Evolutionary conservation across 805 yeast species (phyloP).

Genomic region (Sugiyamaella marilandica): DNA sequence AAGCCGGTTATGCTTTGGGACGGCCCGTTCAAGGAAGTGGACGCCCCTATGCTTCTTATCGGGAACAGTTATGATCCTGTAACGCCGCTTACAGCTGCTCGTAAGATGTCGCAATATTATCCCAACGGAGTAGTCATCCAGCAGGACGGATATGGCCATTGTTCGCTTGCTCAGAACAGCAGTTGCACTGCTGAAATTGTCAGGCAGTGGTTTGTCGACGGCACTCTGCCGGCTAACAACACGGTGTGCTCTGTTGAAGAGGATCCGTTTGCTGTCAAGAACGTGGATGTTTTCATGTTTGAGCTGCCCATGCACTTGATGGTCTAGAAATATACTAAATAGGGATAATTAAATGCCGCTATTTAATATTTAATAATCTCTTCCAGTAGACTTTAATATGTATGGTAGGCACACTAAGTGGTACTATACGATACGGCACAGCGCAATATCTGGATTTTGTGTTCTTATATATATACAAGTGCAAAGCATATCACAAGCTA

Average conservation of each 20-base stretch:
- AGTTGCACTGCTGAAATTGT: slow-evolving; percentile 15
- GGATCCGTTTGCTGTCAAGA: not conserved
- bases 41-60: slow-evolving; percentile 16
- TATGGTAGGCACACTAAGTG: no score
- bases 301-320: no score
- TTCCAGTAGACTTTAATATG: no score
- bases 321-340: no score
- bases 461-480: no score
- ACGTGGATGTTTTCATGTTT: no score
- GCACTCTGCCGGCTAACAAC: slow-evolving; percentile 17
- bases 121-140: slow-evolving; percentile 18
- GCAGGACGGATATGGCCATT: slow-evolving; percentile 23
- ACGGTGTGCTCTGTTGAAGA: slow-evolving; percentile 13
- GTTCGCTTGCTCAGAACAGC: slow-evolving; percentile 23
- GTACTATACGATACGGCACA: no score
- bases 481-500: no score
- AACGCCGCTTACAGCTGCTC: slow-evolving; percentile 23
- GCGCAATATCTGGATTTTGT: no score
- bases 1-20: slow-evolving; percentile 13
- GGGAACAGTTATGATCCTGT: slow-evolving; percentile 25
- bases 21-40: slow-evolving; percentile 15
- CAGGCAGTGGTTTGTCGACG: slow-evolving; percentile 15
- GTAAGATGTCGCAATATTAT: slow-evolving; percentile 15
- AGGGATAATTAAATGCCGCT: no score
- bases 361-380: no score